Evolutionary conservation across 768 basidiomycete genomes (phyloP).

Genomic region (Termitomyces sp.): DNA sequence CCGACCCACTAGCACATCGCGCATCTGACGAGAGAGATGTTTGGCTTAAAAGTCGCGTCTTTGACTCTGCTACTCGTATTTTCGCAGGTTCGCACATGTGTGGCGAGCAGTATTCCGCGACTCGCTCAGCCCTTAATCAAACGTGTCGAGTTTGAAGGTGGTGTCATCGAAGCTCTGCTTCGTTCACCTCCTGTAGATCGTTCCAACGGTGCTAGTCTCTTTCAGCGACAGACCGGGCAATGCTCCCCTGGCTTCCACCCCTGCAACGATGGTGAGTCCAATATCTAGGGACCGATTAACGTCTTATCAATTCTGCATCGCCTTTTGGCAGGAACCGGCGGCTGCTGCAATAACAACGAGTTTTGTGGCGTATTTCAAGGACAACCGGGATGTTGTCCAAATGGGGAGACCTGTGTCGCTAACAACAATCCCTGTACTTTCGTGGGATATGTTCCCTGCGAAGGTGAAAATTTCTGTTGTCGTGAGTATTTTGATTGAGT

Average conservation of each 20-base stretch:
- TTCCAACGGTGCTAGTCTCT: not conserved
- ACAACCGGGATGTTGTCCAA: not conserved
- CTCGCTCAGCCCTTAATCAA: not conserved
- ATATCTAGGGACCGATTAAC: not conserved
- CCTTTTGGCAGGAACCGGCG: too few species aligned
- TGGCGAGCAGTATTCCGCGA: not conserved
- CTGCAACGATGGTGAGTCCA: not conserved
- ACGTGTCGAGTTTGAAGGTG: not conserved
- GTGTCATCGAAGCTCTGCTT: not conserved
- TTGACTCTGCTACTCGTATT: not conserved
- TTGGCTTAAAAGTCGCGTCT: not conserved
- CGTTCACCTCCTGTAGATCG: not conserved
- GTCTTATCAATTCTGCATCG: not conserved
- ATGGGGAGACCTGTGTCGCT: not conserved
- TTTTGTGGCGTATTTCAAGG: not conserved
- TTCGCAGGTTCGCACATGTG: not conserved
- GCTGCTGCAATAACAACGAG: not conserved
- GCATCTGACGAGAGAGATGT: too few species aligned
- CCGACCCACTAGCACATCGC: too few species aligned
- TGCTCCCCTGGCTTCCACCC: not conserved
- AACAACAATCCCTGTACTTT: not conserved
- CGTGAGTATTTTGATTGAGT: not conserved
- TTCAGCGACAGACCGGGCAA: not conserved
- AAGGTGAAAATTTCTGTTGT: not conserved
- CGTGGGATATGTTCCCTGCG: not conserved